Conservation (phyloP, 768 basidiomycete genomes). For the Gloeostereum incarnatum region DNA sequence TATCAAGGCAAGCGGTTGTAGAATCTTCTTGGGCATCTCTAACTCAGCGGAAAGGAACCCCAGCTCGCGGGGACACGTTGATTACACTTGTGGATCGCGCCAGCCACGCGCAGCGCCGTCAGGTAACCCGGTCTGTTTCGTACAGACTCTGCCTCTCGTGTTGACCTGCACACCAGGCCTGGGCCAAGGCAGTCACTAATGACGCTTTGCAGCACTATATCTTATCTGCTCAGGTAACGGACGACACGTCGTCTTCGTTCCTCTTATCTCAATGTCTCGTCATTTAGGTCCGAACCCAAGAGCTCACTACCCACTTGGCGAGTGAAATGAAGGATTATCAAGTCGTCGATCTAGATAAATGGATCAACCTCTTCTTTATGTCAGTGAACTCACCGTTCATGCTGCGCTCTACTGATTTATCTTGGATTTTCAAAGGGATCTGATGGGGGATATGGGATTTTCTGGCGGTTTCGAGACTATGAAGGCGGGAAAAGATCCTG, state of each 20-base stretch:
- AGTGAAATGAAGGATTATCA: not conserved
- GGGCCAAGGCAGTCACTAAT: too few species aligned
- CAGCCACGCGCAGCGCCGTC: not conserved
- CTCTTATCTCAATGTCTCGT: too few species aligned
- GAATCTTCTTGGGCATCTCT: not conserved
- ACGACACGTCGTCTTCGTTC: too few species aligned
- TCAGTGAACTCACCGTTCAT: not conserved
- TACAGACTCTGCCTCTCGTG: too few species aligned
- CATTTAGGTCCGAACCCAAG: not conserved
- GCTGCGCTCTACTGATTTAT: not conserved
- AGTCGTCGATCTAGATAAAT: constrained; percentile 10
- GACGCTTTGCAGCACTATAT: too few species aligned
- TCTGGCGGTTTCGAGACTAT: constrained; percentile 18
- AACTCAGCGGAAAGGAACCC: constrained; percentile 3
- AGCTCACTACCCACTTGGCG: not conserved
- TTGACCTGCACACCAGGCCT: too few species aligned
- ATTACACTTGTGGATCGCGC: constrained; percentile 10
- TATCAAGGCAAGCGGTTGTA: constrained; percentile 9
- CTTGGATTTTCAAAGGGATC: constrained; percentile 10
- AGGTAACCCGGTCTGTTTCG: not conserved
- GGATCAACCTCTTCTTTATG: constrained; percentile 11
- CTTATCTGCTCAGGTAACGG: too few species aligned
- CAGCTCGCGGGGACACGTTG: constrained; percentile 14
- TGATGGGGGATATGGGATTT: constrained; percentile 18
- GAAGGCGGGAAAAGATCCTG: constrained; percentile 11